phyloP scores from a whole-genome alignment of 768 basidiomycete species.

The Lyophyllum semitale region DNA sequence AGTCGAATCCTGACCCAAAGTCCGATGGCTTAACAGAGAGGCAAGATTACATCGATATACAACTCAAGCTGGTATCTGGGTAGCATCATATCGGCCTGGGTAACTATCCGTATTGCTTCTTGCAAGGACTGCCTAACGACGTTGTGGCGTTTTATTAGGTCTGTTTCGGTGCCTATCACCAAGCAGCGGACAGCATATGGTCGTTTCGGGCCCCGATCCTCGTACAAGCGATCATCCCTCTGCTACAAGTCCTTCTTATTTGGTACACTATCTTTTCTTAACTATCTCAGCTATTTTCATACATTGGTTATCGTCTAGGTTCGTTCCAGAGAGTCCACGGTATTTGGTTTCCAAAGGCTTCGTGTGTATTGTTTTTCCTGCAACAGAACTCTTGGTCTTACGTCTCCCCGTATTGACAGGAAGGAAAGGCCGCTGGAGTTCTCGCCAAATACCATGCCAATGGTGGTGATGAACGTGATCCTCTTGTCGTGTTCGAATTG shows the following conservation, averaged over 20 bases:
- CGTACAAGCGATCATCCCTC: slow-evolving; percentile 58
- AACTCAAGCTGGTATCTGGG: slow-evolving; percentile 80
- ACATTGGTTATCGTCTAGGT: slow-evolving; percentile 34
- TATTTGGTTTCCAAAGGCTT: slow-evolving; percentile 64
- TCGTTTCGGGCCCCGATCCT: slow-evolving; percentile 70
- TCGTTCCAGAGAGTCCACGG: slow-evolving; percentile 69
- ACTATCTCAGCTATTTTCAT: not conserved
- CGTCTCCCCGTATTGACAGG: slow-evolving; percentile 22
- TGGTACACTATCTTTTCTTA: slow-evolving; percentile 36
- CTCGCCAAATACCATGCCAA: slow-evolving; percentile 76
- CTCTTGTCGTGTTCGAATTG: slow-evolving; percentile 56
- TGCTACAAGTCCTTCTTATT: slow-evolving; percentile 54
- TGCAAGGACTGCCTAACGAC: not conserved
- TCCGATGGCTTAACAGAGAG: slow-evolving; percentile 32
- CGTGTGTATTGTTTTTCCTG: slow-evolving; percentile 31
- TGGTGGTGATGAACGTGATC: slow-evolving; percentile 58
- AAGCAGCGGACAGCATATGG: slow-evolving; percentile 44
- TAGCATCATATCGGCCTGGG: slow-evolving; percentile 60
- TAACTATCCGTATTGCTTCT: slow-evolving; percentile 14
- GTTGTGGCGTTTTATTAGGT: slow-evolving; percentile 23
- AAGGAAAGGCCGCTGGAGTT: slow-evolving; percentile 58
- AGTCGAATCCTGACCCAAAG: slow-evolving; percentile 2
- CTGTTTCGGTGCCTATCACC: slow-evolving; percentile 44
- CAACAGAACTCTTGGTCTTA: not conserved
- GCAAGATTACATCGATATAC: slow-evolving; percentile 63